A percentile compares a stretch with the other conserved stretches of the same genome.
Evolutionary conservation across 1,284 basidiomycete species (phyloP).

Genomic region (Rhizoctonia solani): DNA sequence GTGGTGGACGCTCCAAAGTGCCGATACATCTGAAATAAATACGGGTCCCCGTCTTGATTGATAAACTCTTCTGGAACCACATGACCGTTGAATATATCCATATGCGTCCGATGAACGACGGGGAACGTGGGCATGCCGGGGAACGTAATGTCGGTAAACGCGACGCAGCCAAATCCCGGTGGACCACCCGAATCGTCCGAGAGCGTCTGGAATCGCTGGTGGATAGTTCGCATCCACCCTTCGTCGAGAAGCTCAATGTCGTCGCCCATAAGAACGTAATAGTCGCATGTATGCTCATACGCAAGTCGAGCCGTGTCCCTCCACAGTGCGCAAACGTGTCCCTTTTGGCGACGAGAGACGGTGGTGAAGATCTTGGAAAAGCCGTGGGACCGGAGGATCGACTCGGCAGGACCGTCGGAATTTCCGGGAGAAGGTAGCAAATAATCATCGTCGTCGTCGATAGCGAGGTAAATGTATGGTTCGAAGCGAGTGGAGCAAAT

Average conservation of each 20-base stretch:
- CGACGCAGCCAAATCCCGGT: slow-evolving; percentile 59
- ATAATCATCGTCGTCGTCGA: slow-evolving; percentile 56
- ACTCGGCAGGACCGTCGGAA: slow-evolving; percentile 43
- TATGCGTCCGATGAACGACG: slow-evolving; percentile 57
- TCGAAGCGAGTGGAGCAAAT: slow-evolving; percentile 47
- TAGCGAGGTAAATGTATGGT: slow-evolving; percentile 56
- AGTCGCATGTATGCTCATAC: slow-evolving; percentile 55
- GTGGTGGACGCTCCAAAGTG: slow-evolving; percentile 57
- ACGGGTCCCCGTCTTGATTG: slow-evolving; percentile 64
- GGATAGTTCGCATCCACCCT: slow-evolving; percentile 56
- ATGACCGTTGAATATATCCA: slow-evolving; percentile 58
- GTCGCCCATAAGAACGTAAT: slow-evolving; percentile 60
- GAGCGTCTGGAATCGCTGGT: slow-evolving; percentile 49
- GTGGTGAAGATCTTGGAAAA: slow-evolving; percentile 49
- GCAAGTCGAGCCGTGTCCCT: slow-evolving; percentile 54
- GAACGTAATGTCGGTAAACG: slow-evolving; percentile 60
- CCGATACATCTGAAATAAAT: slow-evolving; percentile 62
- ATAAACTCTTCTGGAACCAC: slow-evolving; percentile 58
- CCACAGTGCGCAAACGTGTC: slow-evolving; percentile 61
- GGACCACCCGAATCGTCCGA: slow-evolving; percentile 46
- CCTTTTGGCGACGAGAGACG: slow-evolving; percentile 48
- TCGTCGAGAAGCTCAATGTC: slow-evolving; percentile 56
- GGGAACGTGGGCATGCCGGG: slow-evolving; percentile 67
- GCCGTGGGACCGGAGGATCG: slow-evolving; percentile 47
- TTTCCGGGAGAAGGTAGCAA: slow-evolving; percentile 43